Conservation (phyloP, 768 basidiomycete species). For the Albatrellus ellisii region DNA sequence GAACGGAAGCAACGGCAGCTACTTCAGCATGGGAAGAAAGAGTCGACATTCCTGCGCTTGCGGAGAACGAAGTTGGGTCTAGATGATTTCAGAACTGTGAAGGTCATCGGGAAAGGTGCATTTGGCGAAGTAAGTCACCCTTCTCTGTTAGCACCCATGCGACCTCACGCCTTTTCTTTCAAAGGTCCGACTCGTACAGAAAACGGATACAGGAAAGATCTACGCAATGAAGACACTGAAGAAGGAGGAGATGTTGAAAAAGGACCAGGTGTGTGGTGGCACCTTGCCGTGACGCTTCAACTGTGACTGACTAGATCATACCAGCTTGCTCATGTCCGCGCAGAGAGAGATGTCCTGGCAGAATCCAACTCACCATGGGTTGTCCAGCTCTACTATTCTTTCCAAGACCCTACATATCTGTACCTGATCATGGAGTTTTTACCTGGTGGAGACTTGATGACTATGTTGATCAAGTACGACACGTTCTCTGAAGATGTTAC, state of each 20-base stretch:
- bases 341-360: conserved; percentile 92
- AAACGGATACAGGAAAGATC: conserved; percentile 92
- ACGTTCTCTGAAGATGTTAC: conserved; percentile 98
- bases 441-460: conserved; percentile 97
- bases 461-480: conserved; percentile 99
- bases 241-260: conserved; percentile 99
- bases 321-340: conserved; percentile 94
- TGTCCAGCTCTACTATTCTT: conserved; percentile 95
- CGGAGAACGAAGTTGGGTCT: conserved; percentile 82
- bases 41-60: conserved; percentile 79
- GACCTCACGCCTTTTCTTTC: conserved; percentile 1
- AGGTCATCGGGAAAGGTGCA: conserved; percentile 98
- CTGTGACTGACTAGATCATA: not conserved
- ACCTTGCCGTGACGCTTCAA: not conserved
- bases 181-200: conserved; percentile 88
- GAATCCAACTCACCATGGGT: conserved; percentile 96
- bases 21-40: conserved; percentile 73
- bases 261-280: conserved; percentile 77
- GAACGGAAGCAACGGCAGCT: conserved; percentile 81
- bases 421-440: conserved; percentile 99
- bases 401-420: conserved; percentile 85
- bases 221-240: conserved; percentile 98
- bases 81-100: conserved; percentile 90
- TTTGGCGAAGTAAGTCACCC: conserved; percentile 74
- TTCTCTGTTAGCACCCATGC: not conserved